Evolutionary conservation across 2,329 filamentous ascomycete genomes (phyloP).

Genomic region (Lecanosticta acicola): DNA sequence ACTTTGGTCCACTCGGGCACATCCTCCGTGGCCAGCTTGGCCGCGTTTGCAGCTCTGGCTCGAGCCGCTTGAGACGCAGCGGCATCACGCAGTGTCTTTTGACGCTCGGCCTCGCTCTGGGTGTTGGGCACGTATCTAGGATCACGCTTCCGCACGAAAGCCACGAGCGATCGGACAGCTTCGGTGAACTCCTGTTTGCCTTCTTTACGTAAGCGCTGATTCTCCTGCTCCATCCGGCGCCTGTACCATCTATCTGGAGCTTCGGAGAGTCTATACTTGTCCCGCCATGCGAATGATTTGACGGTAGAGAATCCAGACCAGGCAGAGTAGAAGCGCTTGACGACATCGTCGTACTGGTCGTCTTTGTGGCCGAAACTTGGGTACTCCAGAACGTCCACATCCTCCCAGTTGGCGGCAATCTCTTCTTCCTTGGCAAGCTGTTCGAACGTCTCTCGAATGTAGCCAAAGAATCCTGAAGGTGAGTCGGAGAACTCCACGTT

Average conservation of each 20-base stretch:
- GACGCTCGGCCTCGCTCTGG: constrained; percentile 73
- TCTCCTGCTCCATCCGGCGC: constrained; percentile 91
- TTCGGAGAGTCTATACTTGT: constrained; percentile 75
- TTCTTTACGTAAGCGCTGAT: constrained; percentile 75
- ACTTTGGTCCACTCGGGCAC: constrained; percentile 71
- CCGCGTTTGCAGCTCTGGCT: constrained; percentile 73
- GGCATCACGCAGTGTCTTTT: constrained; percentile 69
- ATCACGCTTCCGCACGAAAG: constrained; percentile 86
- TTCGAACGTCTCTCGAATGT: constrained; percentile 69
- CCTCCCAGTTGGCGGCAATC: constrained; percentile 65
- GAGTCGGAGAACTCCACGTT: constrained; percentile 75
- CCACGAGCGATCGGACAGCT: constrained; percentile 75
- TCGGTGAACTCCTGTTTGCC: constrained; percentile 87
- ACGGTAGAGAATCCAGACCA: constrained; percentile 79
- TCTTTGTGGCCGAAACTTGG: constrained; percentile 75
- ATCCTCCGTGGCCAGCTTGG: constrained; percentile 59
- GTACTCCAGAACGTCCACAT: constrained; percentile 58
- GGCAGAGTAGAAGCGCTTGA: constrained; percentile 70
- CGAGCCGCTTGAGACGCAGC: constrained; percentile 78
- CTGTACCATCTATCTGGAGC: constrained; percentile 79
- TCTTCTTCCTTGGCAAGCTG: constrained; percentile 75
- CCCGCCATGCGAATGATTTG: constrained; percentile 86
- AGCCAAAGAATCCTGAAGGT: constrained; percentile 77
- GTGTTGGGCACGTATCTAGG: constrained; percentile 73
- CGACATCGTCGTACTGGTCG: constrained; percentile 69